Base-by-base conservation (phyloP, 495 filamentous ascomycete genomes). In the Penicillium alfredii region DNA sequence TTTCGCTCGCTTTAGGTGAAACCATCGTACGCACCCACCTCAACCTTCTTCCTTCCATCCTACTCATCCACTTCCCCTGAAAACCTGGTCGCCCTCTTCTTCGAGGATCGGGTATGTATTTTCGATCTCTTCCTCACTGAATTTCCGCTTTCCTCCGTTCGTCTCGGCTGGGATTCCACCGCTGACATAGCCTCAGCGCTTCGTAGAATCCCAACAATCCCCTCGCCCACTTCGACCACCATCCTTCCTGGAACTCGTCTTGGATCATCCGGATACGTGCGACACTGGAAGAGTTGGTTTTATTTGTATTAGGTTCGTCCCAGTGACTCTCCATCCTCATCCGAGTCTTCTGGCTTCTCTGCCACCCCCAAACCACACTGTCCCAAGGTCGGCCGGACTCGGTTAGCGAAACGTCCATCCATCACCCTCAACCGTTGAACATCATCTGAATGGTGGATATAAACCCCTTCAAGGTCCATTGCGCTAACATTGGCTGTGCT, bases 1-100 rank as follows among this genome's bases (percentile, higher is more conserved):
- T 56, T 61, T 64, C n/a, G n/a, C 56, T 64, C 61, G 61, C 56
- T 59, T 61, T 53, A 58, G 51, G 60, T 65, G 61, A 65, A 68
- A 68, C 61, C 55, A 54, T 60, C 60, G 55, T 61, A 61, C 59
- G 30, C 55, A 62, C 53, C 53, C 40, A 55, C 51, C 48, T 45
- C 49, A 44, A 57, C 52, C 40, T 51, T 45, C 55, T 38, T 41
- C 43, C 31, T 23, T 18, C 25, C 38, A 30, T 40, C 40, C 42
- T 39, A 41, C 24, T 22, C 21, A 15, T 29, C 36, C 32, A 36
- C 36, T n/a, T n/a, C n/a, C n/a, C n/a, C n/a, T n/a, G n/a, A n/a
- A n/a, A n/a, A n/a, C n/a, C 34, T 31, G 18, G 24, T 39, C 30
- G 24, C 45, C 36, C 24, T 40, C 39, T 40, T 31, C 27, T 38